phyloP scores from a whole-genome alignment of 2,329 filamentous ascomycete genomes.

The Atkinsonella hypoxylon region DNA sequence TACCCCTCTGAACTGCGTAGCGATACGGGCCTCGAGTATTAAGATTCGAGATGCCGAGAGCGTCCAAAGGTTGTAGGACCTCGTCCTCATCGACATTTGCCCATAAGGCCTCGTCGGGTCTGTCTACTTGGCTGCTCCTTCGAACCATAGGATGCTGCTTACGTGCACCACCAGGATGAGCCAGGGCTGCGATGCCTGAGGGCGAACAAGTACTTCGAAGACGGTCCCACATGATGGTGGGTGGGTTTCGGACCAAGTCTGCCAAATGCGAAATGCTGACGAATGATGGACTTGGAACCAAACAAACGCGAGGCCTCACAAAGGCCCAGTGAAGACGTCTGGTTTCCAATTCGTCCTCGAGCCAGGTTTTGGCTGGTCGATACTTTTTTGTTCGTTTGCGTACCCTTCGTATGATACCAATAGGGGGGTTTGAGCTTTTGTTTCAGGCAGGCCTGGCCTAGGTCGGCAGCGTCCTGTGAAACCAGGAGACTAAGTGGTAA shows the following conservation, averaged over 20 bases:
- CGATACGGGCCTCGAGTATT: slow-evolving; percentile 16
- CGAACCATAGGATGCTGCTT: slow-evolving; percentile 1
- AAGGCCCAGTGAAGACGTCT: too few relatives aligned
- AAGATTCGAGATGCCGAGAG: slow-evolving; percentile 14
- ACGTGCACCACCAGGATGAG: neutral
- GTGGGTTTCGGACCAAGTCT: neutral
- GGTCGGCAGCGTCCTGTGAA: too few relatives aligned
- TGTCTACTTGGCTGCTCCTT: neutral
- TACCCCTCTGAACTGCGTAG: slow-evolving; percentile 21
- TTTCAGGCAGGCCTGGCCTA: too few relatives aligned
- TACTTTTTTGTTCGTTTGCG: too few relatives aligned
- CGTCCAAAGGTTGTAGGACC: slow-evolving; percentile 17
- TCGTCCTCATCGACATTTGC: slow-evolving; percentile 5
- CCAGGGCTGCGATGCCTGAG: neutral
- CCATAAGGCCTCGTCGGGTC: slow-evolving; percentile 2
- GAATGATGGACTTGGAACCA: neutral
- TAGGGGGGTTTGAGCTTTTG: too few relatives aligned
- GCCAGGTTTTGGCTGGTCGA: too few relatives aligned
- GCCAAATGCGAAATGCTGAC: neutral
- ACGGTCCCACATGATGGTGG: slow-evolving; percentile 9
- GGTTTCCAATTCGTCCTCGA: too few relatives aligned
- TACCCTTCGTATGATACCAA: too few relatives aligned
- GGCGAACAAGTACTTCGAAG: slow-evolving; percentile 1
- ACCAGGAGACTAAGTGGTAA: too few relatives aligned
- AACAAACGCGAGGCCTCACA: neutral